A percentile compares a stretch with the other conserved stretches of the same genome.
Conservation (phyloP, 768 basidiomycete species). For the Polyporus arcularius region DNA sequence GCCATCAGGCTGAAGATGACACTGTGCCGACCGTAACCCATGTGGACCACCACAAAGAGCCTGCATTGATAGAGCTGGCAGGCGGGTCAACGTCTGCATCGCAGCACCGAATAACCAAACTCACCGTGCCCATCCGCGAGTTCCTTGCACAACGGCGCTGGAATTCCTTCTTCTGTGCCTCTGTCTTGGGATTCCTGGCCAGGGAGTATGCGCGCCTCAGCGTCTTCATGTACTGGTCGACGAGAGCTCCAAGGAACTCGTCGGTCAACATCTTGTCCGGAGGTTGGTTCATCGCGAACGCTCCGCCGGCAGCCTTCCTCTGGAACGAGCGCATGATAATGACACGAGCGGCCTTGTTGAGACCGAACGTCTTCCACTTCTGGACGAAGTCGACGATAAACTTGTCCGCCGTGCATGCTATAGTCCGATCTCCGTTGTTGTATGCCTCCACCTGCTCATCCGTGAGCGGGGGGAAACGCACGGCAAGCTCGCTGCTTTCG, state of each 20-base stretch:
- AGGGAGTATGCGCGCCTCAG: neutral
- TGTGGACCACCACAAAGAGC: neutral
- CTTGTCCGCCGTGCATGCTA: neutral
- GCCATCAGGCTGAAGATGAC: neutral
- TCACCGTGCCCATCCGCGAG: neutral
- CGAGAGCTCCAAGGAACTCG: neutral
- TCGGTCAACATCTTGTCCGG: neutral
- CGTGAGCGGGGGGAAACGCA: neutral
- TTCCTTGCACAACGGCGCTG: neutral
- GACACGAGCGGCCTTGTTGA: neutral
- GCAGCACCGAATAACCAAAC: neutral
- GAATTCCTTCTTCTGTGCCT: neutral
- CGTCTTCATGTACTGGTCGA: neutral
- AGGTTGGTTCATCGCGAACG: neutral
- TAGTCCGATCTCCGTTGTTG: neutral
- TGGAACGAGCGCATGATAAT: neutral
- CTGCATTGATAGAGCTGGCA: neutral
- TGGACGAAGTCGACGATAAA: neutral
- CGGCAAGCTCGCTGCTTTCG: neutral
- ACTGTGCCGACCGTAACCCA: neutral
- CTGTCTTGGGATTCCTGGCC: neutral
- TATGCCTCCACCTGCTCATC: neutral
- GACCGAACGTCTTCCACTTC: neutral
- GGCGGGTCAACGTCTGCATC: neutral
- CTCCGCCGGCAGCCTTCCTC: neutral